Evolutionary conservation across 805 yeast genomes (phyloP), one percentile per base, ranked within the genome.

Genomic region (Sungouiella blattae): DNA sequence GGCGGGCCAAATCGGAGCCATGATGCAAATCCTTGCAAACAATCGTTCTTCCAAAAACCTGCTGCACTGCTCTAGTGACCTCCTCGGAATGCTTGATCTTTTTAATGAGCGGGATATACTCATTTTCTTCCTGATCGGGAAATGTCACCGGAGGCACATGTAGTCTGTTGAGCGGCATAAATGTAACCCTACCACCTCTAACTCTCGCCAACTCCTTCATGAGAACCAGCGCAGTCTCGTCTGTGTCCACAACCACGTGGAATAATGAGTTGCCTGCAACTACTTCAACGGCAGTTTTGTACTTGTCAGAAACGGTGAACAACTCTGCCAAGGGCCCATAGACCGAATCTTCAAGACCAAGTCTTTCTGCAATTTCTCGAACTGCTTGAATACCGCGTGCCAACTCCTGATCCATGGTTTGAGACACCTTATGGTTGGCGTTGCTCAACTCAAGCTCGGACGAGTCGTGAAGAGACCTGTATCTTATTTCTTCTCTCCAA

Each of bases 291-390:
- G 97, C 95, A 1, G 80, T 73, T 52, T 82, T 82, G 53, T 87
- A 89, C 50, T 85, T 85, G 35, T 83, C 88, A 44, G 83, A 83
- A 3, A 87, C 91, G 37, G 73, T 73, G 34, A 93, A 83, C 21
- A 93, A 65, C 44, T 88, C 95, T 26, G 94, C 93, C 12, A 93
- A 58, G 0, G 95, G 81, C 0, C 98, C 98, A 58, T 75, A 80
- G 7, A 87, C 94, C 3, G 53, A 50, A 13, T 68, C 71, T 1
- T 60, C 60, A 24, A 91, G 57, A 6, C 78, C 78, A 30, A 88
- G 60, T 35, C 72, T 71, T 22, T 67, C 60, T 0, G 83, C 69
- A 20, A 88, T 80, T n/a, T 73, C 63, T 31, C 73, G 74, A 1
- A 89, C 85, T 3, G 85, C 77, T 13, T 71, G 72, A 11, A 91